Base-by-base conservation (phyloP, 2,329 filamentous ascomycete species). In the Nannizziopsis arthrosporioides region DNA sequence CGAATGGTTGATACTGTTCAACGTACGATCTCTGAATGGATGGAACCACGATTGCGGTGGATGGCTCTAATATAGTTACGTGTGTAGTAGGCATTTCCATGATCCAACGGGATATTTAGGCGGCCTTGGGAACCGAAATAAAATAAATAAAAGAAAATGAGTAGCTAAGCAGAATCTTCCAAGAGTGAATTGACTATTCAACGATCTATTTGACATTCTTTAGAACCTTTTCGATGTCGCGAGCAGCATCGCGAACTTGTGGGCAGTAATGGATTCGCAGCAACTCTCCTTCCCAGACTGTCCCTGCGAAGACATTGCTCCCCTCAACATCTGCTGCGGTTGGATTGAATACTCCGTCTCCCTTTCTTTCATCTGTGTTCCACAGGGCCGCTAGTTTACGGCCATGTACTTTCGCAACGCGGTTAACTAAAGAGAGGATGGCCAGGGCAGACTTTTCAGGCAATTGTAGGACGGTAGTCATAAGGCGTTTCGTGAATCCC, bases 221-320 rank as follows among this genome's bases (percentile, higher is more conserved):
- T 53, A 85, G 68, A 40, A 72, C 73, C 72, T 84, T 86, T 62
- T 88, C 83, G 61, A 89, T 69, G 39, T 75, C 65, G 63, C 76
- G 76, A 3, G 84, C 71, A 1, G 82, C 83, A 59, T 94, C 86
- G 55, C 86, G 75, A 1, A 98, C 84, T 60, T 82, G 82, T 5
- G 89, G 90, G 57, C 84, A 88, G 63, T 85, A 98, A 68, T 98
- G 92, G 56, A 77, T 75, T 61, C 82, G 75, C 57, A 98, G 64
- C 50, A 98, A 62, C 69, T 96, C 92, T 0, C 86, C 88, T 63
- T 96, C 92, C 92, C 90, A 98, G 0, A 93, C 76, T 0, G 87
- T 95, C 3, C 81, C 80, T 0, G 89, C 85, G 66, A 92, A 94
- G 0, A 90, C 88, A 67, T 96, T 96, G 56, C 83, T 89, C 6